Base-by-base conservation (phyloP, 768 basidiomycete species). In the Pisolithus albus region DNA sequence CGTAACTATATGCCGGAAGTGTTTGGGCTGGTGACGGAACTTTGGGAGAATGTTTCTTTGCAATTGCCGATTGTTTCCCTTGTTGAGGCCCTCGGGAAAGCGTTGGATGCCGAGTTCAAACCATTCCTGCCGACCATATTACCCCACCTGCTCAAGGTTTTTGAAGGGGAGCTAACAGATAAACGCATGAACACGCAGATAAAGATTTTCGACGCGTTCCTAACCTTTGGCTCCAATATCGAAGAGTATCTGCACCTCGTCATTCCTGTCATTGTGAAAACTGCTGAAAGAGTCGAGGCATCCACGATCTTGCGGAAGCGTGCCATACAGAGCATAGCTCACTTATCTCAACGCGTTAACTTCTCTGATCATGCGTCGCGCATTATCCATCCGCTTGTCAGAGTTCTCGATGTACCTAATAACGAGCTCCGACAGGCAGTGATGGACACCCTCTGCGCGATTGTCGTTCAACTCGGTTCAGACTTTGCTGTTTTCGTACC, bases 401-500 rank as follows among this genome's bases (percentile, higher is more conserved):
- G 96, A 36, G 88, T 97, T 2, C 72, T 99, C 51, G 83, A 84
- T 39, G 75, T 74, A 34, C 74, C 78, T 1, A 84, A 77, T 57
- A 86, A 86, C 53, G 94, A 97, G 52, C 72, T 98, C 44, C 78
- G 90, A 19, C 79, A 80, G 67, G 82, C 88, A 1, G 89, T 94
- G 7, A 86, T 98, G 83, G 93, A 97, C 54, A 90, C 93, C 0
- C 72, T 99, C 2, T 96, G 92, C 64, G 88, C 93, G 1, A 75
- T 98, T 38, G 84, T 97, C 37, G 77, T 92, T 36, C 96, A 99
- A 61, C 81, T 99, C 48, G 94, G 94, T 1, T 85, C 94, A 0
- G 95, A 98, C 65, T 99, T 94, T 59, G 93, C 96, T 4, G 92
- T 99, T 41, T 99, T 98, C 60, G 89, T 98, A 34, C 93, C 96